Evolutionary conservation across 2,329 filamentous ascomycete species (phyloP), one percentile per base, ranked within the genome.

Genomic region (Alternaria viburni): DNA sequence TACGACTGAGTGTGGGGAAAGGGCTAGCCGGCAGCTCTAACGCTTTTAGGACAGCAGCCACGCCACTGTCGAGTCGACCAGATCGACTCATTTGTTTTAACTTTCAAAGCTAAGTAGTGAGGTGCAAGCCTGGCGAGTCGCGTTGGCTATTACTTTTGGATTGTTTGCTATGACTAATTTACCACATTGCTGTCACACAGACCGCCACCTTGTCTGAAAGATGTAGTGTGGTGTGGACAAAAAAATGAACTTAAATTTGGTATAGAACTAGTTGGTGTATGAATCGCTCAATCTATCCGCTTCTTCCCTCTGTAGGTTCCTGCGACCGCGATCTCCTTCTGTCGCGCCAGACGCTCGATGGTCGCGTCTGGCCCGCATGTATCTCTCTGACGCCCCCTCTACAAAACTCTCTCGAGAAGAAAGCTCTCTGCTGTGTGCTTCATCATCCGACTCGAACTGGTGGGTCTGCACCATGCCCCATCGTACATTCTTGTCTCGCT

Each of bases 391-490:
- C 28, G 6, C 15, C 36, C 36, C 36, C 17, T 41, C 36, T 17
- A 41, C 15, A 11, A 41, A 8, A 41, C 36, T 9, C 7, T 17
- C 4, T 3, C 36, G 36, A 6, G 36, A 17, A 9, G 36, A 41
- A 21, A 6, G 50, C 30, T 21, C 26, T 21, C 17, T 21, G 8
- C 19, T n/a, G 3, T 3, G 13, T 21, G 30, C 50, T 57, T 41
- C 25, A 28, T 25, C 32, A 15, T 9, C 21, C 10, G 58, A 13
- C 7, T 64, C 57, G 26, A 44, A 61, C 3, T 56, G 54, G 28
- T 47, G 26, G 6, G 32, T 59, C 19, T 56, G 49, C 15, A 63
- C 61, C 15, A 54, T 19, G 8, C 61, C 61, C 61, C 58, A 57
- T 43, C 50, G 62, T 12, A 64, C 58, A 5, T 57, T 52, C 17